These are phyloP conservation scores for Patellaria atrata DNA, from an alignment of 495 filamentous ascomycete species.

Conservation along the genomic window DNA sequence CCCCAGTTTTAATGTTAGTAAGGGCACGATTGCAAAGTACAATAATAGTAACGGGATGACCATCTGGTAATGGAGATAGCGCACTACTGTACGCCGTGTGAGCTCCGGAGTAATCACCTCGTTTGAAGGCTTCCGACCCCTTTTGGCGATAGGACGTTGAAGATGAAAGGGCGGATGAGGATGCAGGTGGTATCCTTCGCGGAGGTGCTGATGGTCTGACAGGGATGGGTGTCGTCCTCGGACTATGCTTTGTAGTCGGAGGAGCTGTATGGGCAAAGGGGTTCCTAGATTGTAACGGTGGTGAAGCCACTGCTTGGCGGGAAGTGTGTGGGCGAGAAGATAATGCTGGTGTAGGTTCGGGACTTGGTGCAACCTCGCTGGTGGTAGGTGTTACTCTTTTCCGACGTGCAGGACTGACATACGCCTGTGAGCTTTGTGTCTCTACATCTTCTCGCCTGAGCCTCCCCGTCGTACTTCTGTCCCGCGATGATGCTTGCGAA, in stretches of 20 bases:
- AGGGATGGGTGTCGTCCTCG: conserved; percentile 10
- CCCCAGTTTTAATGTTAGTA: conserved; percentile 75
- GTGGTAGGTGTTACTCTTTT: conserved; percentile 43
- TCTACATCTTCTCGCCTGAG: conserved; percentile 59
- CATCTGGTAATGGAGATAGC: conserved; percentile 53
- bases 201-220: conserved; percentile 35
- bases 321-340: conserved; percentile 6
- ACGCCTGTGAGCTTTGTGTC: conserved; percentile 70
- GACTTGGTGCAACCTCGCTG: conserved; percentile 3
- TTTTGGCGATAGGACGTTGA: conserved; percentile 63
- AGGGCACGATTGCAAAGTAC: conserved; percentile 85
- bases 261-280: conserved; percentile 12
- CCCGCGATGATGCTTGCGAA: conserved; percentile 32
- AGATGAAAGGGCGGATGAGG: conserved; percentile 49
- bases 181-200: conserved; percentile 53
- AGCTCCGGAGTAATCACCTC: conserved; percentile 78
- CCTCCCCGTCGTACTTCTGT: conserved; percentile 21
- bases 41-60: conserved; percentile 75
- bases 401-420: conserved; percentile 76
- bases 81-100: conserved; percentile 69
- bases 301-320: conserved; percentile 17
- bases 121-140: conserved; percentile 80
- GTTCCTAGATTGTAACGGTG: conserved; percentile 17
- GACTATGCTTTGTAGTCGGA: conserved; percentile 9
- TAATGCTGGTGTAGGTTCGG: conserved; percentile 3